Conservation (phyloP, 2,329 filamentous ascomycete genomes). For the Falciphora oryzae region DNA sequence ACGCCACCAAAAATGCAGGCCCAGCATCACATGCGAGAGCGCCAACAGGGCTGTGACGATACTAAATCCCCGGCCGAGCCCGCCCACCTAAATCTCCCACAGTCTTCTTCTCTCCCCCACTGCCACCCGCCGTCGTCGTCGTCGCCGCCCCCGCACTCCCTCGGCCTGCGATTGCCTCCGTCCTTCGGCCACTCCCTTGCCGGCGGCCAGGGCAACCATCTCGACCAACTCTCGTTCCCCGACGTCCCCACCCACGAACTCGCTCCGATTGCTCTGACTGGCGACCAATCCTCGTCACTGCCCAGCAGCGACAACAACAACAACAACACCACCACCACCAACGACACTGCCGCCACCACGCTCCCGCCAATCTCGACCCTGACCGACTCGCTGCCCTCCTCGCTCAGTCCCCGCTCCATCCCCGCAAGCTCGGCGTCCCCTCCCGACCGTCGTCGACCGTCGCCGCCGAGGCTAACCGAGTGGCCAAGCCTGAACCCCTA, state of each 20-base stretch:
- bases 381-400: constrained; percentile 25
- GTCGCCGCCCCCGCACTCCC: background rate
- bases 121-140: background rate
- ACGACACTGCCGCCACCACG: constrained; percentile 22
- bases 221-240: constrained; percentile 25
- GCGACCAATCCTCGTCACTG: constrained; percentile 14
- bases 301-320: background rate
- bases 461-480: constrained; percentile 21
- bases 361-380: constrained; percentile 39
- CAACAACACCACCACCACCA: background rate
- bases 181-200: background rate
- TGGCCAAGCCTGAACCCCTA: constrained; percentile 47
- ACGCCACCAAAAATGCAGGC: constrained; percentile 4
- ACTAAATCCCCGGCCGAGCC: constrained; percentile 8
- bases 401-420: constrained; percentile 15
- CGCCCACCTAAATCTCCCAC: background rate
- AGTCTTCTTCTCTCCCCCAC: background rate
- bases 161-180: background rate
- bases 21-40: constrained; percentile 9
- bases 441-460: constrained; percentile 18
- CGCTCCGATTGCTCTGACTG: constrained; percentile 33
- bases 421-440: constrained; percentile 16
- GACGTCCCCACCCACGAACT: constrained; percentile 33
- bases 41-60: constrained; percentile 5
- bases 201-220: constrained; percentile 26